These are phyloP conservation scores for Flammula alnicola DNA, from an alignment of 1,284 basidiomycete genomes.

Conservation along the genomic window DNA sequence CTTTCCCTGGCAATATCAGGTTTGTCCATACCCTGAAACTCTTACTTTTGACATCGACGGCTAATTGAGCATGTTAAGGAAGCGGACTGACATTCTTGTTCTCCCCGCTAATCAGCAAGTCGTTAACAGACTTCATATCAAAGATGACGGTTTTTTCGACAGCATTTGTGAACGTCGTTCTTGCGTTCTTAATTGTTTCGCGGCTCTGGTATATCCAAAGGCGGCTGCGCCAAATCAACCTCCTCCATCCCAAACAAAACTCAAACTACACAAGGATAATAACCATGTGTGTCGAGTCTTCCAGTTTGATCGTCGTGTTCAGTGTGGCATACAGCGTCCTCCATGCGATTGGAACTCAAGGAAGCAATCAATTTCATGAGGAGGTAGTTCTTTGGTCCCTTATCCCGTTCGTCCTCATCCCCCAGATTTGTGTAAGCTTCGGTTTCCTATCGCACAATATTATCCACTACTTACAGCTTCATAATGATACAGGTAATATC, in stretches of 20 bases:
- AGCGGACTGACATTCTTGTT: not conserved
- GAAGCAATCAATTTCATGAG: not conserved
- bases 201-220: not conserved
- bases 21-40: too few species aligned
- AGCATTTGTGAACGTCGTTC: not conserved
- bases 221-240: not conserved
- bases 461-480: not conserved
- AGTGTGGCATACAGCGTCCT: not conserved
- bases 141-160: not conserved
- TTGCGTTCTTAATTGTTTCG: not conserved
- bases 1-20: not conserved
- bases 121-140: not conserved
- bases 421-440: not conserved
- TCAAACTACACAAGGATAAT: not conserved
- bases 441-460: not conserved
- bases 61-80: not conserved
- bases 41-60: not conserved
- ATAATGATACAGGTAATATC: not conserved
- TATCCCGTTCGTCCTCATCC: not conserved
- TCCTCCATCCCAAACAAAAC: not conserved
- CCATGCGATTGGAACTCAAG: too few species aligned
- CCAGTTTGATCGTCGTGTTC: not conserved
- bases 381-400: not conserved
- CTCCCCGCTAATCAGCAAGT: not conserved
- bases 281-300: not conserved